Evolutionary conservation across 208 protist species (phyloP).

Genomic region (Polymyxa betae): DNA sequence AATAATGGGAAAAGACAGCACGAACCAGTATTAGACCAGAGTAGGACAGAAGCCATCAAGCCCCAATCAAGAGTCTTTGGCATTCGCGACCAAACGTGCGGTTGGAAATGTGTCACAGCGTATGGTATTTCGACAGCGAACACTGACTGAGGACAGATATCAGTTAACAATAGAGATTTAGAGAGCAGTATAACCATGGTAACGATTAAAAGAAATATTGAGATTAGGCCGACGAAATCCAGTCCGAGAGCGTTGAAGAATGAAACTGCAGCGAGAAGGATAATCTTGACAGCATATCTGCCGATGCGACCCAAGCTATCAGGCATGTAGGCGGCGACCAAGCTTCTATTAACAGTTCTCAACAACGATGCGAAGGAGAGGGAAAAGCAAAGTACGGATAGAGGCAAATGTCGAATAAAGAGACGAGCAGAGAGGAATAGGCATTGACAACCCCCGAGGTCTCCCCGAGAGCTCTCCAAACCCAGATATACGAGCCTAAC

Average conservation of each 20-base stretch:
- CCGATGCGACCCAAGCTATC: not conserved
- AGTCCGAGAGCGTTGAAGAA: slow-evolving; percentile 11
- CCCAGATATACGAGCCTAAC: too few species aligned
- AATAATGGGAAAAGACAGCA: not conserved
- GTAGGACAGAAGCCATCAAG: slow-evolving; percentile 1
- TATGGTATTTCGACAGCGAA: slow-evolving; percentile 10
- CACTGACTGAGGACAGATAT: not conserved
- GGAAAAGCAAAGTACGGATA: not conserved
- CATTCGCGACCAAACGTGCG: not conserved
- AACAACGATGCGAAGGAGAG: not conserved
- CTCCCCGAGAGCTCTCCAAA: slow-evolving; percentile 27
- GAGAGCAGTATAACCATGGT: not conserved
- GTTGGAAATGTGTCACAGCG: not conserved
- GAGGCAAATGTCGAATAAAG: not conserved
- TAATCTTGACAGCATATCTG: slow-evolving; percentile 31
- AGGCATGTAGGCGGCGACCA: not conserved
- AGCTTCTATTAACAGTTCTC: not conserved
- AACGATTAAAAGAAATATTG: not conserved
- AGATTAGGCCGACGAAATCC: not conserved
- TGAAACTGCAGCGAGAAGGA: not conserved
- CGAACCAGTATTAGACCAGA: slow-evolving; percentile 17
- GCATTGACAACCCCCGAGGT: slow-evolving; percentile 8
- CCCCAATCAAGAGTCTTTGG: not conserved
- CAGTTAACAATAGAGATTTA: not conserved
- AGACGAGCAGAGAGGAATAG: not conserved